phyloP scores from a whole-genome alignment of 768 basidiomycete genomes.

The Xerocomellus chrysenteron region DNA sequence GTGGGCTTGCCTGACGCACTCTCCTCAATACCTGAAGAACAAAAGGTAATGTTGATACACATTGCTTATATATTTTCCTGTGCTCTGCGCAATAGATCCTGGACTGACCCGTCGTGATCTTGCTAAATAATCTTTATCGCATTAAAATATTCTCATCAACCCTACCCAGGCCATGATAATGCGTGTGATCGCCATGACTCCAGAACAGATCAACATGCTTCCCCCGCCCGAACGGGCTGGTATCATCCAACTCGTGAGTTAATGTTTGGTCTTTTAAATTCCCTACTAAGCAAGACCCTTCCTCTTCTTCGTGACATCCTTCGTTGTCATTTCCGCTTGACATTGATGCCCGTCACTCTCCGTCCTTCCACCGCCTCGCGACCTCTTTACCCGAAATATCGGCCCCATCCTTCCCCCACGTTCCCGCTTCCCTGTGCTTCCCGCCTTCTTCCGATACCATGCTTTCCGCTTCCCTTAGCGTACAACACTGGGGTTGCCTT shows the following conservation, averaged over 20 bases:
- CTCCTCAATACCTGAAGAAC: constrained; percentile 63
- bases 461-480: constrained; percentile 22
- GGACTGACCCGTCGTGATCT: neutral
- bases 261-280: neutral
- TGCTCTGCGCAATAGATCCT: constrained; percentile 1
- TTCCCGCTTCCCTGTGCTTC: constrained; percentile 6
- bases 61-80: constrained; percentile 1
- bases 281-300: constrained; percentile 13
- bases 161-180: constrained; percentile 64
- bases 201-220: constrained; percentile 76
- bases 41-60: constrained; percentile 48
- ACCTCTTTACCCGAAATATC: constrained; percentile 3
- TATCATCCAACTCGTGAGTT: constrained; percentile 79
- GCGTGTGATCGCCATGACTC: constrained; percentile 78
- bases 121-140: neutral
- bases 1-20: constrained; percentile 49
- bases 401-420: constrained; percentile 12
- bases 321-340: constrained; percentile 23
- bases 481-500: constrained; percentile 32
- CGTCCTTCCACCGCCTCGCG: constrained; percentile 13
- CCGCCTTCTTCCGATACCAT: constrained; percentile 14
- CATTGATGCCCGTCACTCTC: constrained; percentile 25
- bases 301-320: constrained; percentile 2
- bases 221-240: constrained; percentile 72
- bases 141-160: constrained; percentile 13